Conservation (phyloP, 768 basidiomycete species). For the Hygrophoropsis aurantiaca region DNA sequence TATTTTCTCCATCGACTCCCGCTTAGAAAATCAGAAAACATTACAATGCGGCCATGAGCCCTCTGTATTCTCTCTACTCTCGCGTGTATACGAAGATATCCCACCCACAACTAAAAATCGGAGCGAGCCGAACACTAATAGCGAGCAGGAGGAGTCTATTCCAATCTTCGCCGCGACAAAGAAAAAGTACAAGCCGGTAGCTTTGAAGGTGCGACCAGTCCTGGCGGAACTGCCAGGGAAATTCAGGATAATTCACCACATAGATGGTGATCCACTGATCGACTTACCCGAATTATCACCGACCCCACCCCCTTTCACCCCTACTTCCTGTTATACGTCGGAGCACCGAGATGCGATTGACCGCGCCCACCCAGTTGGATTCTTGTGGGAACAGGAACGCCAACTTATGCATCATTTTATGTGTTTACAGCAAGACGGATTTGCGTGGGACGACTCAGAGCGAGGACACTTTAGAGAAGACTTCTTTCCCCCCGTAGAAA, state of each 20-base stretch:
- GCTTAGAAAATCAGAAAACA: no score
- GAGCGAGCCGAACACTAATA: background rate
- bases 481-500: constrained; percentile 31
- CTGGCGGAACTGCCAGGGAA: constrained; percentile 26
- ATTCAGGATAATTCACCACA: constrained; percentile 23
- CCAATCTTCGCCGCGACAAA: background rate
- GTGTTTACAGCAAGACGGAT: constrained; percentile 23
- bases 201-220: constrained; percentile 32
- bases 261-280: constrained; percentile 36
- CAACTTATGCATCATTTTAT: constrained; percentile 21
- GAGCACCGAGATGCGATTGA: background rate
- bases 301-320: background rate
- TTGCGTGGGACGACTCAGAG: constrained; percentile 41
- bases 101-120: no score
- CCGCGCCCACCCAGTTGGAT: background rate
- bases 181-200: constrained; percentile 38
- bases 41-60: no score
- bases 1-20: background rate
- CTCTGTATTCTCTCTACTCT: no score
- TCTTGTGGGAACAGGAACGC: constrained; percentile 5
- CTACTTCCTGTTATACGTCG: background rate
- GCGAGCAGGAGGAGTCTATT: constrained; percentile 2
- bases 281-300: constrained; percentile 14
- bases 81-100: no score
- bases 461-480: constrained; percentile 32